These are phyloP conservation scores for Durusdinium trenchii DNA, from an alignment of 73 alveolate genomes.

Conservation along the genomic window DNA sequence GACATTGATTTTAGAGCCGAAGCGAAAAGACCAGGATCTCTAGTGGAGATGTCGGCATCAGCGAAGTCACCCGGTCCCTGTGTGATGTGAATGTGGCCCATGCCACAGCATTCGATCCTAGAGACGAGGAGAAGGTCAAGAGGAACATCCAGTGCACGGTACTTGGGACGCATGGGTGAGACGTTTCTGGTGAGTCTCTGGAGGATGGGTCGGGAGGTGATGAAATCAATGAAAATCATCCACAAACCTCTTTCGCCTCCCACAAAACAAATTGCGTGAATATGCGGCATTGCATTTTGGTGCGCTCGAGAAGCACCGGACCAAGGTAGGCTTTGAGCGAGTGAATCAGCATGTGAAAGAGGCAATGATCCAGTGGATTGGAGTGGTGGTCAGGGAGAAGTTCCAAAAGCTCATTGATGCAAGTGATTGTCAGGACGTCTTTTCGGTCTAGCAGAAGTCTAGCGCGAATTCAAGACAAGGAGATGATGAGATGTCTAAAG, in stretches of 20 bases:
- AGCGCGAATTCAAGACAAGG: background rate
- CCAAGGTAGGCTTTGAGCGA: background rate
- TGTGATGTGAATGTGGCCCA: slow-evolving; percentile 14
- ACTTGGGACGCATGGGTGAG: background rate
- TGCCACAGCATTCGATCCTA: slow-evolving; percentile 34
- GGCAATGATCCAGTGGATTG: slow-evolving; percentile 9
- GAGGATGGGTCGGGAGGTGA: background rate
- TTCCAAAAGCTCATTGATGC: background rate
- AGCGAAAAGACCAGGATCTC: slow-evolving; percentile 11
- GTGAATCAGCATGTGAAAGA: background rate
- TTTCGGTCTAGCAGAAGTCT: background rate
- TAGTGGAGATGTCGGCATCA: slow-evolving; percentile 27
- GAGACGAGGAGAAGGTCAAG: slow-evolving; percentile 63
- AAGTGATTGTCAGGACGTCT: background rate
- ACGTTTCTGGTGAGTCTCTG: background rate
- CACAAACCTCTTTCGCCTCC: background rate
- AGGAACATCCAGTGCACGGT: background rate
- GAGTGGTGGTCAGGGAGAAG: background rate
- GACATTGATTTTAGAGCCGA: background rate
- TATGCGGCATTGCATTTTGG: background rate
- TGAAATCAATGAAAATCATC: no score
- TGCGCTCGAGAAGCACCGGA: no score
- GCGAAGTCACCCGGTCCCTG: slow-evolving; percentile 45
- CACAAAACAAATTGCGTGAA: background rate
- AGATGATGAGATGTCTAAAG: no score